Base-by-base conservation (phyloP, 192 early-diverging fungal genomes). In the Obelidium mucronatum region DNA sequence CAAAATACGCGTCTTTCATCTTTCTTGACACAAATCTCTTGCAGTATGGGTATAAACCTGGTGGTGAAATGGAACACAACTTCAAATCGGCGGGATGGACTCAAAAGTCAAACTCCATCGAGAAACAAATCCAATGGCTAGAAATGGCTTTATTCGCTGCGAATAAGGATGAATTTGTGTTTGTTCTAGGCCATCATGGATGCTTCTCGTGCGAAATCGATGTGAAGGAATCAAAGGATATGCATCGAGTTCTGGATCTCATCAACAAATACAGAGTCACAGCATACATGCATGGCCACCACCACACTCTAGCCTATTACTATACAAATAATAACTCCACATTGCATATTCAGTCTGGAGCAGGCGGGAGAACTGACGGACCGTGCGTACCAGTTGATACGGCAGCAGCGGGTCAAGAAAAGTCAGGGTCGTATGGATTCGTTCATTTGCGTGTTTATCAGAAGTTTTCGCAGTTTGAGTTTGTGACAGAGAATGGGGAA, bases 11-110 rank as follows among this genome's bases (percentile, higher is more conserved):
- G 17, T 36, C 54, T 17, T 67, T 76, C 54, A 53, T 76, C 5
- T 76, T 76, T 51, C 73, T 76, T 51, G 75, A 76, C 8, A 76
- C 75, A 13, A 53, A 76, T 52, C 39, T 68, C 5, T 24, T 72
- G 35, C 52, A 67, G 30, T 76, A 76, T 40, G 75, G 75, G 17
- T 68, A 76, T 36, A 62, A 60, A 3, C 15, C 19, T 15, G n/a
- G 59, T 0, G 28, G 40, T 6, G 31, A 33, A 17, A 59, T 59
- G 26, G 5, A 3, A 15, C 4, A 22, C 40, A 72, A 72, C 54
- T 72, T 72, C 35, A 3, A 24, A 11, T 8, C n/a, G 4, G n/a
- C 13, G 22, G 75, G 75, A 19, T 76, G 75, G 75, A 40, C 0
- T 34, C 15, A 17, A 11, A n/a, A 33, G 28, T 19, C 37, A 28